These are phyloP conservation scores for Colletotrichum cereale DNA, from an alignment of 2,329 filamentous ascomycete species.

Conservation along the genomic window DNA sequence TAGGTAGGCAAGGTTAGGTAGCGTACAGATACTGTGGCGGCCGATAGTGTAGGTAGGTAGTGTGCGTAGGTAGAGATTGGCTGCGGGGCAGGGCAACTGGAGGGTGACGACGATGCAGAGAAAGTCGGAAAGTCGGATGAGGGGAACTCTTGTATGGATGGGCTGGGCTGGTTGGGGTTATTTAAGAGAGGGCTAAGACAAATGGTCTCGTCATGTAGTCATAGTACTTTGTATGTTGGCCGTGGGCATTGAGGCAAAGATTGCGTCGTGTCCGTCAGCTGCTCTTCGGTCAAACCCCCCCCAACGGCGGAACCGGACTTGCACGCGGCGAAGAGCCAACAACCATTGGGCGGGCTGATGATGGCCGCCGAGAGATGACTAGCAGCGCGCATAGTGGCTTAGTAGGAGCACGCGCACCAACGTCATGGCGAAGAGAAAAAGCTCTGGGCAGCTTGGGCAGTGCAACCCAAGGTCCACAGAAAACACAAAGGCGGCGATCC, in stretches of 20 bases:
- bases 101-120: not conserved
- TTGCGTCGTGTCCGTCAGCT: conserved; percentile 20
- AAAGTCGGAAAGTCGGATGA: conserved; percentile 3
- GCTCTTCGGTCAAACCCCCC: conserved; percentile 5
- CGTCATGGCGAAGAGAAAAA: conserved; percentile 25
- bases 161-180: conserved; percentile 14
- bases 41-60: no score
- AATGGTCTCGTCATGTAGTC: not conserved
- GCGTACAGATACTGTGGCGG: no score
- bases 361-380: not conserved
- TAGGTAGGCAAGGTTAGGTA: no score
- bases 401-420: conserved; percentile 36
- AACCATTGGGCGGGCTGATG: conserved; percentile 27
- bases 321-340: conserved; percentile 8
- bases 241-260: conserved; percentile 9
- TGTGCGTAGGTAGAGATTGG: not conserved
- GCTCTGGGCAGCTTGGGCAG: conserved; percentile 28
- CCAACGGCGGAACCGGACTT: not conserved
- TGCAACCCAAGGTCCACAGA: conserved; percentile 18
- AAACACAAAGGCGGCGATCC: not conserved
- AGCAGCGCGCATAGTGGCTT: conserved; percentile 26
- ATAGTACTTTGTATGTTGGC: not conserved
- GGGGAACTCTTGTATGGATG: not conserved
- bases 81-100: conserved; percentile 14
- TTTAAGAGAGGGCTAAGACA: conserved; percentile 4